A percentile compares a stretch with the other conserved stretches of the same genome.
Conservation (phyloP, 441 rosid genomes). For the Aleurites moluccanus region DNA sequence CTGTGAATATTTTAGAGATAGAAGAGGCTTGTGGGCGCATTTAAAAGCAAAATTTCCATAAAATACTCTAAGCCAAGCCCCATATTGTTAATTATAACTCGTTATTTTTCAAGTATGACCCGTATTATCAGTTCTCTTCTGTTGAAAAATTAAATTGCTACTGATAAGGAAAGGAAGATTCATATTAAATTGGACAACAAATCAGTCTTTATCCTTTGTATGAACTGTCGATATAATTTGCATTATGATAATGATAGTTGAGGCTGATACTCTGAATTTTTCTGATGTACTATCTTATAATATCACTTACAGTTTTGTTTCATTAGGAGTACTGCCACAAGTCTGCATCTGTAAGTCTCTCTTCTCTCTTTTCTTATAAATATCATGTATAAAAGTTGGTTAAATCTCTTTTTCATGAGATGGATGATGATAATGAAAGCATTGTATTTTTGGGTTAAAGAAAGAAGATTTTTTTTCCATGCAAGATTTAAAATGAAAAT, state of each 20-base stretch:
- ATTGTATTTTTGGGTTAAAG: background rate
- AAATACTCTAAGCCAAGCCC: background rate
- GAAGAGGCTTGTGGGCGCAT: background rate
- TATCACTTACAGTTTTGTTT: background rate
- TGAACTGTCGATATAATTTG: background rate
- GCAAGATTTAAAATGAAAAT: background rate
- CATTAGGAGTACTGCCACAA: background rate
- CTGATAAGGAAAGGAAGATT: background rate
- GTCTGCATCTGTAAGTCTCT: background rate
- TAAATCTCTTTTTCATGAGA: background rate
- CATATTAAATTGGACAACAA: background rate
- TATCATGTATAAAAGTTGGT: background rate
- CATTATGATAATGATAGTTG: conserved; percentile 4
- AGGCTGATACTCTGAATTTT: background rate
- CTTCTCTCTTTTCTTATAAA: background rate
- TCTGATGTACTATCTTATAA: background rate
- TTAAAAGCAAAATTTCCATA: background rate
- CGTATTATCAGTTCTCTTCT: background rate
- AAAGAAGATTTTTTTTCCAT: background rate
- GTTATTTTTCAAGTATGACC: background rate
- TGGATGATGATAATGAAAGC: background rate
- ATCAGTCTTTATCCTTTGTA: background rate
- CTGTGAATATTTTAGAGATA: background rate
- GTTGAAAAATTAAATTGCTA: background rate
- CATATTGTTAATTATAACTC: background rate